Evolutionary conservation across 179 eudicot species (phyloP).

Genomic region (Silene coronaria): DNA sequence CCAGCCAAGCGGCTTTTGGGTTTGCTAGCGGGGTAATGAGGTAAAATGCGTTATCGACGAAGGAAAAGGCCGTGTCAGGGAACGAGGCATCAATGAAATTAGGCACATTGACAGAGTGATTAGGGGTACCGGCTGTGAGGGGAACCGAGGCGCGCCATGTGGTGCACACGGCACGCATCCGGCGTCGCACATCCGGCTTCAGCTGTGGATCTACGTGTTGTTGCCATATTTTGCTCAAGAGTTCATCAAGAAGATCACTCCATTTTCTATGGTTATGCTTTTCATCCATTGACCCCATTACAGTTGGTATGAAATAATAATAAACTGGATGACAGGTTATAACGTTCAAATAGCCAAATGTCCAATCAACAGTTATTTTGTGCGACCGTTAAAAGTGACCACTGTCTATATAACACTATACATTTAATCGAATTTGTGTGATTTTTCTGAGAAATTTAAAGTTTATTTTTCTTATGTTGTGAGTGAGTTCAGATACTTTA

Average conservation of each 20-base stretch:
- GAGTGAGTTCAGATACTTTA: too few species aligned
- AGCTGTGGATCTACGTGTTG: neutral
- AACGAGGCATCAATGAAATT: neutral
- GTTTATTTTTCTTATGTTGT: too few species aligned
- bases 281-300: neutral
- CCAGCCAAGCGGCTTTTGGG: neutral
- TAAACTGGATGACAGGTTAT: too few species aligned
- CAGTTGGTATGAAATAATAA: too few species aligned
- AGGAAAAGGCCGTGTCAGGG: neutral
- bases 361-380: too few species aligned
- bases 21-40: neutral
- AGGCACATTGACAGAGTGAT: neutral
- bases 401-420: too few species aligned
- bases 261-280: neutral
- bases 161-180: slow-evolving; percentile 2
- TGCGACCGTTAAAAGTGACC: too few species aligned
- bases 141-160: slow-evolving; percentile 1
- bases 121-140: neutral
- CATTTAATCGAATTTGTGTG: too few species aligned
- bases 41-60: neutral
- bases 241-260: neutral
- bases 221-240: neutral
- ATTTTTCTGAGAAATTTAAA: too few species aligned
- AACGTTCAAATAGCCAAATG: too few species aligned
- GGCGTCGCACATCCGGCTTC: neutral